These are phyloP conservation scores for Phialophora tarda DNA, from an alignment of 2,329 filamentous ascomycete species.

Conservation along the genomic window DNA sequence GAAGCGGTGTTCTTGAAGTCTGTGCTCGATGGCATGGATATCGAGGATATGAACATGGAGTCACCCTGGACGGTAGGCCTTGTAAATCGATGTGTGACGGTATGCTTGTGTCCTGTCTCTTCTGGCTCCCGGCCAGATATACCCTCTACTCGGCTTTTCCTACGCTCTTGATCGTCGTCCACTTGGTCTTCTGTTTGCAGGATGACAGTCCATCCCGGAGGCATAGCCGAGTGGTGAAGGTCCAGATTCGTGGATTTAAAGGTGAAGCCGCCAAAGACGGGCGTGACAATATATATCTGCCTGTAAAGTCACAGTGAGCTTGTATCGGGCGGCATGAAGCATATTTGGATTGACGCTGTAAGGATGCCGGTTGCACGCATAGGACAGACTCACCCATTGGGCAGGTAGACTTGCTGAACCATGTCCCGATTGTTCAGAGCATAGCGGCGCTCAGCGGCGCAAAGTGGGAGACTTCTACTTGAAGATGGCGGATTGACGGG, in stretches of 20 bases:
- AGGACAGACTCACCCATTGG: constrained; percentile 73
- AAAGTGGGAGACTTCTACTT: background rate
- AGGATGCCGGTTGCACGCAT: background rate
- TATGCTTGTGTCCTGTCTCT: constrained; percentile 27
- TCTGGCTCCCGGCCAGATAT: constrained; percentile 19
- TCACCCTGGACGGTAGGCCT: constrained; percentile 78
- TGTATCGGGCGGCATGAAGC: background rate
- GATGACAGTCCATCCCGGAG: constrained; percentile 87
- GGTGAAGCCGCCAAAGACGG: constrained; percentile 87
- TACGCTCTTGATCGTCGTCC: constrained; percentile 37
- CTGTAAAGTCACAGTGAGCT: constrained; percentile 70
- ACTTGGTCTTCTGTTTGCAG: constrained; percentile 70
- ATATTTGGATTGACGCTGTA: background rate
- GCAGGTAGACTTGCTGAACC: constrained; percentile 61
- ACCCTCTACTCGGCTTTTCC: constrained; percentile 33
- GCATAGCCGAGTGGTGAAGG: constrained; percentile 71
- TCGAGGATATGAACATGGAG: constrained; percentile 87
- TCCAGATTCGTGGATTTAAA: constrained; percentile 84
- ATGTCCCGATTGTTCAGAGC: constrained; percentile 22
- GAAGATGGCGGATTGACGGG: background rate
- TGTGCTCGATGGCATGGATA: constrained; percentile 78
- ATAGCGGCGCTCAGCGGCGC: constrained; percentile 6
- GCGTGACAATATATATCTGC: constrained; percentile 62
- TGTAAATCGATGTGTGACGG: constrained; percentile 65
- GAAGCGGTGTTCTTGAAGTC: constrained; percentile 82